Evolutionary conservation across 2,329 filamentous ascomycete species (phyloP).

Genomic region (Talaromyces piceae): DNA sequence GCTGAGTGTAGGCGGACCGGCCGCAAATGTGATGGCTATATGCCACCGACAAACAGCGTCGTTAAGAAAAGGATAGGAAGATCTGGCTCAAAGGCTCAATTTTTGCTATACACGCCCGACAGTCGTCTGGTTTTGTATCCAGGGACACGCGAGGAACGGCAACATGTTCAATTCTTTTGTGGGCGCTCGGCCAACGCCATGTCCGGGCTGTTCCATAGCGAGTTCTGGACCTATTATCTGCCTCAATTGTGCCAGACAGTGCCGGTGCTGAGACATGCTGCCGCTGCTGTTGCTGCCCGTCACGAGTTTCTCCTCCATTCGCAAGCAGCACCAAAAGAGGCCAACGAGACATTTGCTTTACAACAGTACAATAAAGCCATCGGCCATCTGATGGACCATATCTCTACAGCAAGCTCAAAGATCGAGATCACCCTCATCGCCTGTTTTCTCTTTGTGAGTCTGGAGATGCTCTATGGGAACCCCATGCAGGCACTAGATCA

Average conservation of each 20-base stretch:
- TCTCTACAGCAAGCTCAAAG: constrained; percentile 3
- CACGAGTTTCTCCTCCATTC: constrained; percentile 29
- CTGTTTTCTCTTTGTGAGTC: constrained; percentile 18
- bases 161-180: constrained; percentile 36
- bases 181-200: constrained; percentile 36
- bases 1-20: constrained; percentile 3
- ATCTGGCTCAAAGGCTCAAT: background rate
- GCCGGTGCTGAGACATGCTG: constrained; percentile 43
- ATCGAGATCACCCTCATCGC: constrained; percentile 14
- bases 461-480: constrained; percentile 18
- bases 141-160: constrained; percentile 24
- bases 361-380: constrained; percentile 47
- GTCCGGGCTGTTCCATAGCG: constrained; percentile 34
- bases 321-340: background rate
- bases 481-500: constrained; percentile 15
- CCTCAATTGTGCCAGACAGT: constrained; percentile 41
- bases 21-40: constrained; percentile 42
- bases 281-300: constrained; percentile 44
- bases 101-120: background rate
- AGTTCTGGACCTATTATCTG: constrained; percentile 31
- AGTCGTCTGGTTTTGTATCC: constrained; percentile 13
- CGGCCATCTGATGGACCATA: constrained; percentile 23
- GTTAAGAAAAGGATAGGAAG: background rate
- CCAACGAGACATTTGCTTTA: constrained; percentile 30
- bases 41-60: background rate